These are phyloP conservation scores for Mycena amicta DNA, from an alignment of 768 basidiomycete genomes.

Conservation along the genomic window DNA sequence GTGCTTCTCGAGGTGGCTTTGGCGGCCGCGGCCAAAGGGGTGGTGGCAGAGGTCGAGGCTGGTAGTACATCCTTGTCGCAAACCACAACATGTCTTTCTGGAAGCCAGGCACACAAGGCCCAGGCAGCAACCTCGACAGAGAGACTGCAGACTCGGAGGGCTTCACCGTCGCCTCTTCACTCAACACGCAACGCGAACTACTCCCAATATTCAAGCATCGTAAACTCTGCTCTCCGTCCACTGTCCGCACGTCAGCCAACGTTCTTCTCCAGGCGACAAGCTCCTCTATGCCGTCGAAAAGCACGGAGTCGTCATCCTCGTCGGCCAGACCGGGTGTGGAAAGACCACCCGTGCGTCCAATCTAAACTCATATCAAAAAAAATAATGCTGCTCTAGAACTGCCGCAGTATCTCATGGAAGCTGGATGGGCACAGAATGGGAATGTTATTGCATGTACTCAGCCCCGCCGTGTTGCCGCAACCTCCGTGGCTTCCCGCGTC, in stretches of 20 bases:
- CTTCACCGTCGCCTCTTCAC: slow-evolving; percentile 66
- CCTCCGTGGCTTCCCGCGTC: slow-evolving; percentile 88
- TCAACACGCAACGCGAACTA: slow-evolving; percentile 76
- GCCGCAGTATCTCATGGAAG: slow-evolving; percentile 92
- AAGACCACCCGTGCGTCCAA: slow-evolving; percentile 88
- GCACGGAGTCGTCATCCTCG: slow-evolving; percentile 82
- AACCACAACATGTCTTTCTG: slow-evolving; percentile 68
- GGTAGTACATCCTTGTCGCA: slow-evolving; percentile 17
- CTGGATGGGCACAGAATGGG: slow-evolving; percentile 87
- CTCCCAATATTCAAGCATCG: slow-evolving; percentile 93
- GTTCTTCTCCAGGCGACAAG: slow-evolving; percentile 58
- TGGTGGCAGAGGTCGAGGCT: slow-evolving; percentile 38
- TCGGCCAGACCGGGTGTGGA: slow-evolving; percentile 95
- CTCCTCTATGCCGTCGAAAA: slow-evolving; percentile 85
- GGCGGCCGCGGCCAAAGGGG: slow-evolving; percentile 50
- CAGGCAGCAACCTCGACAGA: slow-evolving; percentile 88
- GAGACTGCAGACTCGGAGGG: slow-evolving; percentile 71
- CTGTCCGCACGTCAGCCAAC: slow-evolving; percentile 3
- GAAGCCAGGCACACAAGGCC: slow-evolving; percentile 85
- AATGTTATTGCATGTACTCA: slow-evolving; percentile 92
- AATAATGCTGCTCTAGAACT: no score
- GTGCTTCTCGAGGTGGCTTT: slow-evolving; percentile 50
- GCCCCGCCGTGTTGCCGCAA: slow-evolving; percentile 91
- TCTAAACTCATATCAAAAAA: no score
- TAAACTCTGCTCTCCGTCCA: slow-evolving; percentile 34